These are phyloP conservation scores for Chalciporus chontae DNA, from an alignment of 768 basidiomycete genomes.

Conservation along the genomic window DNA sequence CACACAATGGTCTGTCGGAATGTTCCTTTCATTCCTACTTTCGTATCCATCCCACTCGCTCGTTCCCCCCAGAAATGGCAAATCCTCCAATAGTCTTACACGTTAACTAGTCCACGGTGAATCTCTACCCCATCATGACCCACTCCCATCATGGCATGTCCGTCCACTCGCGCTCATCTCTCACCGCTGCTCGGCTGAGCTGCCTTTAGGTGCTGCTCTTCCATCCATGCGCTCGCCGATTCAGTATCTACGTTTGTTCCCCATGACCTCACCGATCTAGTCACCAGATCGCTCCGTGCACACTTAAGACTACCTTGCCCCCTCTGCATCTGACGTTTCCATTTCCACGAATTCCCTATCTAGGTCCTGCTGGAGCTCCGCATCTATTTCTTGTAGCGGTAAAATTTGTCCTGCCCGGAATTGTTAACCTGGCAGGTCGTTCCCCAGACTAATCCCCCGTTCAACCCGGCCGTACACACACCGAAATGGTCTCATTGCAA, in stretches of 20 bases:
- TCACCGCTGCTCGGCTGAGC: constrained; percentile 2
- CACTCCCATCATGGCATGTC: neutral
- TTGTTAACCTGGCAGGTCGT: neutral
- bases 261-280: neutral
- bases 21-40: neutral
- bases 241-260: neutral
- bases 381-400: neutral
- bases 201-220: too few relatives aligned
- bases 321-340: neutral
- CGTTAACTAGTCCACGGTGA: constrained; percentile 6
- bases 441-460: constrained; percentile 3
- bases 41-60: neutral
- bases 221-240: too few relatives aligned
- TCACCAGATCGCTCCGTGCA: neutral
- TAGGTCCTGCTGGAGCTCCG: neutral
- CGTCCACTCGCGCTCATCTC: constrained; percentile 2
- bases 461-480: constrained; percentile 4
- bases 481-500: constrained; percentile 4
- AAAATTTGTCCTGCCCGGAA: neutral
- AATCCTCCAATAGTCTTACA: neutral
- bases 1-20: too few relatives aligned
- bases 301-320: neutral
- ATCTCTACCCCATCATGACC: neutral
- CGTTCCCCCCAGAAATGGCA: constrained; percentile 6
- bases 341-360: neutral